Evolutionary conservation across 768 basidiomycete genomes (phyloP).

Genomic region (Sporobolomyces roseus): DNA sequence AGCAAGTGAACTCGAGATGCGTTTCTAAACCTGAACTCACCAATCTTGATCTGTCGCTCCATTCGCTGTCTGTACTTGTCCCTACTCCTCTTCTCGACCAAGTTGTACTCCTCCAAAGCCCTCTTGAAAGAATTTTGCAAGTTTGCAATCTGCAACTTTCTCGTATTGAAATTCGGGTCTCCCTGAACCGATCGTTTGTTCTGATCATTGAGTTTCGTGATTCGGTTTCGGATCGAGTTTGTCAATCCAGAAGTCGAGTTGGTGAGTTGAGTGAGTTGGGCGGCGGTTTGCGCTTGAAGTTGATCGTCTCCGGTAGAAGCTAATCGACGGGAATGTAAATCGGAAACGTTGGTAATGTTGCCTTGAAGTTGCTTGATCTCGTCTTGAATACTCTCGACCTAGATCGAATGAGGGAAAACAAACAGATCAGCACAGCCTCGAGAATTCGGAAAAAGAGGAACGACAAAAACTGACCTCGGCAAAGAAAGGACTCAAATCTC

Average conservation of each 20-base stretch:
- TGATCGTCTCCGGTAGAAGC: conserved; percentile 46
- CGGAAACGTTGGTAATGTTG: conserved; percentile 45
- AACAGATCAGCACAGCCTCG: too few relatives aligned
- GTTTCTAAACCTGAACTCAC: conserved; percentile 35
- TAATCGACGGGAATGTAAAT: conserved; percentile 47
- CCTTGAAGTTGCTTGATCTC: conserved; percentile 39
- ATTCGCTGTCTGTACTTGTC: conserved; percentile 53
- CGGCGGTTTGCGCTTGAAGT: conserved; percentile 31
- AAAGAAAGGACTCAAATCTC: conserved; percentile 36
- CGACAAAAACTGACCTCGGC: conserved; percentile 27
- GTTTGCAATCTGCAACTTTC: conserved; percentile 48
- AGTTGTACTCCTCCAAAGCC: conserved; percentile 52
- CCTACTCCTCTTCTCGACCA: conserved; percentile 53
- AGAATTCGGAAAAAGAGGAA: too few relatives aligned
- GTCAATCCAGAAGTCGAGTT: conserved; percentile 46
- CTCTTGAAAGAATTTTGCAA: conserved; percentile 52
- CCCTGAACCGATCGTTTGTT: conserved; percentile 47
- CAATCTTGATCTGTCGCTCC: conserved; percentile 54
- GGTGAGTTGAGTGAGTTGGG: conserved; percentile 42
- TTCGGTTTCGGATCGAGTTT: conserved; percentile 50
- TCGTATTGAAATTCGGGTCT: conserved; percentile 43
- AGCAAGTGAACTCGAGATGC: neutral
- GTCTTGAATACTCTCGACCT: conserved; percentile 43
- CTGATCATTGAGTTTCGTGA: conserved; percentile 50
- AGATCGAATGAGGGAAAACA: neutral